A percentile compares a stretch with the other conserved stretches of the same genome.
These are phyloP conservation scores for Blastocystis sp. DNA, from an alignment of 352 stramenopile species.

Conservation along the genomic window DNA sequence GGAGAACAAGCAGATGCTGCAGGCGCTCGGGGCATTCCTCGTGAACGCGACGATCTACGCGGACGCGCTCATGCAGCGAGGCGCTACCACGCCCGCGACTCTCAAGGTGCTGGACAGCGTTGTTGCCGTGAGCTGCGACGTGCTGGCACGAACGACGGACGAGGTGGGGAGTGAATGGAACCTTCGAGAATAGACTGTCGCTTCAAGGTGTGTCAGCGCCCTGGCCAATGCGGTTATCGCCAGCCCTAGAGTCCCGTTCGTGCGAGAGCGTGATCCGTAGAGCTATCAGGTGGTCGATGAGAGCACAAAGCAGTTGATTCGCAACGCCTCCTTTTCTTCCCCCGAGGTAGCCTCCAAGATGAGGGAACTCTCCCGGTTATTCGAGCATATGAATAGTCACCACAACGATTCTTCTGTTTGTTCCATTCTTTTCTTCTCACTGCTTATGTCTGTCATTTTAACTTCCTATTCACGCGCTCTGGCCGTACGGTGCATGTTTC, in stretches of 20 bases:
- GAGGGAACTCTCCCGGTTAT: background rate
- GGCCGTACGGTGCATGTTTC: background rate
- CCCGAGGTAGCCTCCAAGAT: background rate
- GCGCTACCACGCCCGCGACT: conserved; percentile 6
- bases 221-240: background rate
- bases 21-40: conserved; percentile 22
- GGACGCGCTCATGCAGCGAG: background rate
- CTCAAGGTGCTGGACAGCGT: background rate
- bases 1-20: background rate
- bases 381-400: background rate
- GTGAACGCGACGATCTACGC: conserved; percentile 4
- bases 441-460: conserved; percentile 7
- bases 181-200: background rate
- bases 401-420: background rate
- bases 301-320: background rate
- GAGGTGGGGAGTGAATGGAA: background rate
- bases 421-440: conserved; percentile 8
- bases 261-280: background rate
- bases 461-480: conserved; percentile 35
- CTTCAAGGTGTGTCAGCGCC: background rate
- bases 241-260: background rate
- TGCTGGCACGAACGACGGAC: background rate
- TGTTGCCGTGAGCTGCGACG: conserved; percentile 44
- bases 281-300: conserved; percentile 25
- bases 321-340: background rate